These are phyloP conservation scores for Paraphysoderma sedebokerense DNA, from an alignment of 371 early-diverging fungal genomes.

Conservation along the genomic window DNA sequence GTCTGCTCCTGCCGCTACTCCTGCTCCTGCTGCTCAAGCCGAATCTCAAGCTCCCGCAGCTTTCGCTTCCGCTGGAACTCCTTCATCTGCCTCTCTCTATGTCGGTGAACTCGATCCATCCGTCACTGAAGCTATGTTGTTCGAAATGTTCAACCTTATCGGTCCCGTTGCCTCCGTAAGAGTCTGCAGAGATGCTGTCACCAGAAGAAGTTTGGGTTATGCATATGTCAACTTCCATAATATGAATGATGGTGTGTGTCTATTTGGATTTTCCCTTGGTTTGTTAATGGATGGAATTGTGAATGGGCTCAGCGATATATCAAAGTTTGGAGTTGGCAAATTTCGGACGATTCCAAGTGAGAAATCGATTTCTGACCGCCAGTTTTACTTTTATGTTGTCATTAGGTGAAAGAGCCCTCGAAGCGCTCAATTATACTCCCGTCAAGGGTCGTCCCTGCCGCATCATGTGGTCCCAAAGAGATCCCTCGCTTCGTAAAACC, in stretches of 20 bases:
- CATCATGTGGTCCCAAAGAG: constrained; percentile 99
- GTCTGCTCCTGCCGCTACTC: not conserved
- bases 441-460: constrained; percentile 91
- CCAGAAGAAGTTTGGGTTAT: constrained; percentile 91
- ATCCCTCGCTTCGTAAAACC: constrained; percentile 83
- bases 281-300: constrained; percentile 1
- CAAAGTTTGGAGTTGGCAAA: too few species aligned
- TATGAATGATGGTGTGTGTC: constrained; percentile 15
- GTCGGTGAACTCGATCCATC: constrained; percentile 83
- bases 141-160: constrained; percentile 87
- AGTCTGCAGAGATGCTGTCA: constrained; percentile 95
- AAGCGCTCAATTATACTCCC: constrained; percentile 82
- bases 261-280: constrained; percentile 1
- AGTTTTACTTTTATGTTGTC: too few species aligned
- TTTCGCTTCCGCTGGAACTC: constrained; percentile 5
- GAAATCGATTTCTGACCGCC: too few species aligned
- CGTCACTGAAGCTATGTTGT: constrained; percentile 93
- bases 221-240: constrained; percentile 90
- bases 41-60: too few species aligned
- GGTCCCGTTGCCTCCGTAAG: constrained; percentile 95
- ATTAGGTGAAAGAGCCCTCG: constrained; percentile 86
- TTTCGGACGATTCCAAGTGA: too few species aligned
- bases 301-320: too few species aligned
- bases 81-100: constrained; percentile 66
- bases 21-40: not conserved